These are phyloP conservation scores for Ceratobasidium sp. DNA, from an alignment of 1,284 basidiomycete species.

Conservation along the genomic window DNA sequence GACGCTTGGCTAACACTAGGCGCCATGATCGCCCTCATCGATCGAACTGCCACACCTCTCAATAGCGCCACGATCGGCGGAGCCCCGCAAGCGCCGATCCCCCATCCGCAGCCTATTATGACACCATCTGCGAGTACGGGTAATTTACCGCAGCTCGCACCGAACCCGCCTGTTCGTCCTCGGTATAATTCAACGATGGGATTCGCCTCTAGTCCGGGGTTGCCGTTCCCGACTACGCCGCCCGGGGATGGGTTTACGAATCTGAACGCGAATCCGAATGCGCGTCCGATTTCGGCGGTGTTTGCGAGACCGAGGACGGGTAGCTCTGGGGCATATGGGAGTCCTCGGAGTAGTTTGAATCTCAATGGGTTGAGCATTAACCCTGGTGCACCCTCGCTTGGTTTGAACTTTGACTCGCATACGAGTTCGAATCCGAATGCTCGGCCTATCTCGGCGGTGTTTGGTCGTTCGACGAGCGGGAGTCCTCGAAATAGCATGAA, in stretches of 20 bases:
- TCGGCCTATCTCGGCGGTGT: slow-evolving; percentile 22
- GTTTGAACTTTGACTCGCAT: neutral
- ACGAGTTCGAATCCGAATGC: neutral
- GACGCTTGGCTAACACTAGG: slow-evolving; percentile 75
- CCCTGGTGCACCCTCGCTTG: neutral
- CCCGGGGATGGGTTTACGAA: slow-evolving; percentile 13
- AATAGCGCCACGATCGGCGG: slow-evolving; percentile 37
- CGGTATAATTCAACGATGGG: slow-evolving; percentile 9
- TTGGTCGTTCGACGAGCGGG: slow-evolving; percentile 6
- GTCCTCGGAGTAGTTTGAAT: slow-evolving; percentile 8
- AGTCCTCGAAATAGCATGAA: slow-evolving; percentile 37
- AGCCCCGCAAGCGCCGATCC: slow-evolving; percentile 24
- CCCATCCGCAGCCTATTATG: neutral
- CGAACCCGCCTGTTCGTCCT: neutral
- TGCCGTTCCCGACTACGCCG: slow-evolving; percentile 22
- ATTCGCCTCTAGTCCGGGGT: neutral
- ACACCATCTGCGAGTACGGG: slow-evolving; percentile 3
- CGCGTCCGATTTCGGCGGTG: slow-evolving; percentile 38
- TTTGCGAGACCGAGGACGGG: slow-evolving; percentile 38
- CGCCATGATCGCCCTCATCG: slow-evolving; percentile 58
- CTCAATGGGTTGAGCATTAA: slow-evolving; percentile 36
- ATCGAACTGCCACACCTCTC: slow-evolving; percentile 26
- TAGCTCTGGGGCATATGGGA: slow-evolving; percentile 11
- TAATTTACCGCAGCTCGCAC: neutral
- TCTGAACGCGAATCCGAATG: slow-evolving; percentile 28